These are phyloP conservation scores for Malassezia sp. DNA, from an alignment of 1,284 basidiomycete species.

Conservation along the genomic window DNA sequence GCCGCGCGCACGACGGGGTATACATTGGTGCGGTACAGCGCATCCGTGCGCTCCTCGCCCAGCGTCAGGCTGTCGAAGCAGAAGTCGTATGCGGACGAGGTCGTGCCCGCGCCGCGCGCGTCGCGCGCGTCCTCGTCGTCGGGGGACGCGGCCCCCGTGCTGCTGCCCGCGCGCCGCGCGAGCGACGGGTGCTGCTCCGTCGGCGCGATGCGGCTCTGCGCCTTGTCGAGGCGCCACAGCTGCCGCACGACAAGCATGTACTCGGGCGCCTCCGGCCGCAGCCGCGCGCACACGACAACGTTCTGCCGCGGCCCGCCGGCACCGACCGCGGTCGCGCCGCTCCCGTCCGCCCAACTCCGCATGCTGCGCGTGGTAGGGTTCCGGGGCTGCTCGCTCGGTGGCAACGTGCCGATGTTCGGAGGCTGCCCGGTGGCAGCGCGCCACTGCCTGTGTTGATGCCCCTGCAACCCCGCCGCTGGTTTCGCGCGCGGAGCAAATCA, in stretches of 20 bases:
- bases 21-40: slow-evolving; percentile 50
- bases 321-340: too few relatives aligned
- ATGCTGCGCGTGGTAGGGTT: too few relatives aligned
- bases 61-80: slow-evolving; percentile 36
- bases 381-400: too few relatives aligned
- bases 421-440: too few relatives aligned
- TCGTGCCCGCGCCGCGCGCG: not conserved
- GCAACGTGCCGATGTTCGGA: not conserved
- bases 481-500: too few relatives aligned
- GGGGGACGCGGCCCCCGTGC: slow-evolving; percentile 1
- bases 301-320: slow-evolving; percentile 28
- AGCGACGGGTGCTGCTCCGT: slow-evolving; percentile 40
- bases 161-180: slow-evolving; percentile 26
- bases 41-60: slow-evolving; percentile 20
- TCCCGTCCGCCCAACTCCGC: too few relatives aligned
- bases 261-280: slow-evolving; percentile 20
- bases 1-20: slow-evolving; percentile 56
- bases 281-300: slow-evolving; percentile 42
- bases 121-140: slow-evolving; percentile 13
- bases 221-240: slow-evolving; percentile 32
- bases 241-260: too few relatives aligned
- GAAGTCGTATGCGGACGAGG: slow-evolving; percentile 34
- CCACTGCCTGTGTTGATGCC: too few relatives aligned
- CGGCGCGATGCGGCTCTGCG: slow-evolving; percentile 26
- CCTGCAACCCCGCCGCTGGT: too few relatives aligned